Percentiles rank a stretch among this genome's conserved stretches.
These are phyloP conservation scores for Solanum paucissectum DNA, from an alignment of 257 asterid species.

Conservation along the genomic window DNA sequence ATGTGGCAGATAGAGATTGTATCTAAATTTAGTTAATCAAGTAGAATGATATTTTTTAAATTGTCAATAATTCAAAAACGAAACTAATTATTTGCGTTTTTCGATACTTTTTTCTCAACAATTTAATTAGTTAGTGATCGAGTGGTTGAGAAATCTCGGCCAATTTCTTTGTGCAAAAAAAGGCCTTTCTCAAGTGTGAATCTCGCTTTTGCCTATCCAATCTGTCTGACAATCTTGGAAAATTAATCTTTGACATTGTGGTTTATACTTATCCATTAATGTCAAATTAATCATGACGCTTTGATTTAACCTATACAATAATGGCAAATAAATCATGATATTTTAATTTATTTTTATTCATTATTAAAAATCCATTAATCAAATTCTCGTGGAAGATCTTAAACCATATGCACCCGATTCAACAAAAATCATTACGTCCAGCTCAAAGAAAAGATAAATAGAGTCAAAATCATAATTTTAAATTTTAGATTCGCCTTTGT, in stretches of 20 bases:
- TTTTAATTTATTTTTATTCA: not conserved
- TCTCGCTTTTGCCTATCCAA: not conserved
- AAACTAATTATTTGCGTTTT: too few species aligned
- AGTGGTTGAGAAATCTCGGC: not conserved
- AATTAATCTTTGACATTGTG: not conserved
- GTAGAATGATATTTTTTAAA: too few species aligned
- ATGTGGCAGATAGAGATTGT: too few species aligned
- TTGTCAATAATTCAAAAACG: too few species aligned
- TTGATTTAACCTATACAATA: not conserved
- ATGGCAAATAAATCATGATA: not conserved
- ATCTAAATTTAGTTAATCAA: too few species aligned
- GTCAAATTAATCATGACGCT: not conserved
- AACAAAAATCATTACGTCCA: not conserved
- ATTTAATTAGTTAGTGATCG: not conserved
- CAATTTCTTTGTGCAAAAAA: not conserved
- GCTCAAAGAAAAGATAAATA: not conserved
- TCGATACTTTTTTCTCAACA: not conserved
- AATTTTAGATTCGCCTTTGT: not conserved
- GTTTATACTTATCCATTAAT: not conserved
- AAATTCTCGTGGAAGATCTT: not conserved
- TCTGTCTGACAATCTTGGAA: not conserved
- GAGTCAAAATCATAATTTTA: not conserved
- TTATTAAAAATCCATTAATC: not conserved
- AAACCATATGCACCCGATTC: not conserved
- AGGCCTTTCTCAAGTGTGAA: not conserved